Evolutionary conservation across 805 yeast genomes (phyloP).

Genomic region (Candida nonsorbophila): DNA sequence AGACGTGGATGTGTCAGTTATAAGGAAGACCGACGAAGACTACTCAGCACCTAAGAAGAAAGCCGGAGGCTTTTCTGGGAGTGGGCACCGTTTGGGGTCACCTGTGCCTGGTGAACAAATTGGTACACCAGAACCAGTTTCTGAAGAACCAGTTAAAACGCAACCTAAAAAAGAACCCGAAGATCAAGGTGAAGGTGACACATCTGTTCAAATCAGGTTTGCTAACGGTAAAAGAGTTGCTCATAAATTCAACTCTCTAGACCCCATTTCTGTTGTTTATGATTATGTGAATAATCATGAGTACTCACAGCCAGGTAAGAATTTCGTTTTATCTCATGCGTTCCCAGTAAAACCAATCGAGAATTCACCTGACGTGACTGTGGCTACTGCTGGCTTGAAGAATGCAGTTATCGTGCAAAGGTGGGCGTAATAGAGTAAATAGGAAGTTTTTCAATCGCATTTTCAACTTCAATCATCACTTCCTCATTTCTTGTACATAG

Average conservation of each 20-base stretch:
- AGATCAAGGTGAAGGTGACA: slow-evolving; percentile 49
- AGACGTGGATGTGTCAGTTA: slow-evolving; percentile 88
- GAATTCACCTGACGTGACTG: slow-evolving; percentile 44
- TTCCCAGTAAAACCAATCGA: slow-evolving; percentile 77
- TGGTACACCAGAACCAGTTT: slow-evolving; percentile 29
- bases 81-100: slow-evolving; percentile 83
- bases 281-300: slow-evolving; percentile 54
- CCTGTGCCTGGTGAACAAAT: slow-evolving; percentile 71
- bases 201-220: slow-evolving; percentile 74
- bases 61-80: slow-evolving; percentile 68
- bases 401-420: slow-evolving; percentile 90
- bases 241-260: slow-evolving; percentile 58
- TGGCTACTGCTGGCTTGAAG: slow-evolving; percentile 69
- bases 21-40: slow-evolving; percentile 74
- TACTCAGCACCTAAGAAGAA: slow-evolving; percentile 61
- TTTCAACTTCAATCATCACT: no score
- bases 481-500: no score
- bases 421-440: slow-evolving; percentile 47
- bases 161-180: slow-evolving; percentile 14
- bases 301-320: slow-evolving; percentile 40
- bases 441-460: no score
- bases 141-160: slow-evolving; percentile 13
- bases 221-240: slow-evolving; percentile 74
- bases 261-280: slow-evolving; percentile 61
- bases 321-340: slow-evolving; percentile 67